Evolutionary conservation across 495 filamentous ascomycete species (phyloP), one percentile per base, ranked within the genome.

Genomic region (Elasticomyces elasticus): DNA sequence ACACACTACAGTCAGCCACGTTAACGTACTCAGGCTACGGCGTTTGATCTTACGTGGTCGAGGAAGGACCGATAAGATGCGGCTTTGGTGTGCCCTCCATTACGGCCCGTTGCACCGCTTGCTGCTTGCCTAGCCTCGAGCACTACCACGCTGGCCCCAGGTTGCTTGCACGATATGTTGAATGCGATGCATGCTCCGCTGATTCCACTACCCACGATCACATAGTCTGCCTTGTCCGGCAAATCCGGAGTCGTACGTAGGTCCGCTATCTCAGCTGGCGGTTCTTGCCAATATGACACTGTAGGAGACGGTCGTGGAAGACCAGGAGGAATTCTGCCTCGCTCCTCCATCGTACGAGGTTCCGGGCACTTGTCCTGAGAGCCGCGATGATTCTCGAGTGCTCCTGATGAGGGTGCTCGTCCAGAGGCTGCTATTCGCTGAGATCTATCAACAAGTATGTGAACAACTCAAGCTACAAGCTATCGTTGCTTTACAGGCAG

Each of bases 151-250:
- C 38, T 49, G 10, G 56, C 50, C 38, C 44, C 20, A 3, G 50
- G 52, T 22, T 44, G 25, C 63, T 52, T 22, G 60, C 49, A 62
- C 5, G 86, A 68, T 0, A 86, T 66, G 12, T 76, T 74, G 66
- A 75, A 80, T 7, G 83, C 78, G 2, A 83, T 68, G 0, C 76
- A 69, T 0, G 81, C 72, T 12, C 85, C 83, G 0, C 80, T 83
- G 51, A 87, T 86, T 5, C 85, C 85, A 35, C 79, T 83, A 26
- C 85, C 85, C 48, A 88, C 79, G 40, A 88, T 77, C 15, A 83
- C 73, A 31, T 74, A 73, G 54, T 86, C 76, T 37, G 71, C 74
- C 1, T 67, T 65, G 0, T 51, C 30, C 5, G 76, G 79, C 17
- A 83, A 69, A 5, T 57, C 58, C 15, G 63, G 30, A 7, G 74